phyloP scores from a whole-genome alignment of 2,329 filamentous ascomycete genomes.

The Seiridium unicorne region DNA sequence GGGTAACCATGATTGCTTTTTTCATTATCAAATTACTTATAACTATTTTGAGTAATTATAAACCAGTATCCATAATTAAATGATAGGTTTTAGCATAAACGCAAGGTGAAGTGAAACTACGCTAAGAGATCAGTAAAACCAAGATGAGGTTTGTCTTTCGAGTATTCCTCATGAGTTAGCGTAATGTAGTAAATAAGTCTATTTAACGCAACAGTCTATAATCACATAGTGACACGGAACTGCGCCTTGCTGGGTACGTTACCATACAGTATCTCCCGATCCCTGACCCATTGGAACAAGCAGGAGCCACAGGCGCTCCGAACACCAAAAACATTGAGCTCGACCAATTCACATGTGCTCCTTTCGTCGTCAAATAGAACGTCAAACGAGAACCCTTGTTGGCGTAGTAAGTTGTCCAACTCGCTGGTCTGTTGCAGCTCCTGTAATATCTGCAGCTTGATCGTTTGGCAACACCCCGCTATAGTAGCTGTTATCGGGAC shows the following conservation, averaged over 20 bases:
- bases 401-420: conserved; percentile 26
- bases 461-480: background rate
- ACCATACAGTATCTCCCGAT: conserved; percentile 27
- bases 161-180: background rate
- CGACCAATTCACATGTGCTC: conserved; percentile 31
- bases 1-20: no score
- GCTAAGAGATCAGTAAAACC: no score
- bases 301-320: conserved; percentile 42
- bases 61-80: no score
- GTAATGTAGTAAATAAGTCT: background rate
- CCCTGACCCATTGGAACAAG: conserved; percentile 42
- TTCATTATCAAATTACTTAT: no score
- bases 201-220: background rate
- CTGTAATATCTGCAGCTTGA: background rate
- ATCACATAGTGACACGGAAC: background rate
- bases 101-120: no score
- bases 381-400: conserved; percentile 43
- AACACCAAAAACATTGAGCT: conserved; percentile 44
- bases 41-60: no score
- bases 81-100: no score
- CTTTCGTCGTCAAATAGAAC: conserved; percentile 30
- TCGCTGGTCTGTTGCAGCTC: background rate
- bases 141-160: background rate
- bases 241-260: background rate
- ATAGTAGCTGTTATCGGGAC: no score